Evolutionary conservation across 306 rosid genomes (phyloP).

Genomic region (Castanospermum australe): DNA sequence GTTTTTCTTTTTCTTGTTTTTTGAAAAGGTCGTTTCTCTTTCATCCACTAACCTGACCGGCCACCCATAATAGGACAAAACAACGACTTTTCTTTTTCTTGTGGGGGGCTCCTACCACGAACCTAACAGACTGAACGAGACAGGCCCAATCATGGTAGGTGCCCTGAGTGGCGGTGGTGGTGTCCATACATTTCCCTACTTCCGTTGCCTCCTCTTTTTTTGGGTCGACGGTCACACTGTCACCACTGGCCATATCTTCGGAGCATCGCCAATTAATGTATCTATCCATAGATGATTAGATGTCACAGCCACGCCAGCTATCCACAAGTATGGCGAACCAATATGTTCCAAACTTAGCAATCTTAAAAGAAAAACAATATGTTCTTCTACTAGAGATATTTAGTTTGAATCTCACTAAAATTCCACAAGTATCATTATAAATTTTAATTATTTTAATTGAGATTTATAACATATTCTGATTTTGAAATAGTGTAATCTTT

Average conservation of each 20-base stretch:
- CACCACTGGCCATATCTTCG: background rate
- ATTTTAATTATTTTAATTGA: too few species aligned
- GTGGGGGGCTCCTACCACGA: background rate
- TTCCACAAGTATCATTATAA: too few species aligned
- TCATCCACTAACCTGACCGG: too few species aligned
- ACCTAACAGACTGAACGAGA: background rate
- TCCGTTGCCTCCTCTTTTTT: background rate
- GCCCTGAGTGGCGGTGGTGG: background rate
- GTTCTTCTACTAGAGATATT: too few species aligned
- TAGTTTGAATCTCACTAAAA: too few species aligned
- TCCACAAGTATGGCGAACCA: background rate
- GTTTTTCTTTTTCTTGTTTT: too few species aligned
- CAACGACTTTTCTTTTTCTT: background rate
- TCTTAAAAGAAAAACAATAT: background rate
- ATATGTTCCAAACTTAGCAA: background rate
- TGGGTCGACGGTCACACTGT: background rate
- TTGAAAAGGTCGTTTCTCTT: too few species aligned
- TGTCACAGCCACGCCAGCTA: background rate
- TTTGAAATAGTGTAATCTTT: too few species aligned
- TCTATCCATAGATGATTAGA: background rate
- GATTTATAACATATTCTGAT: too few species aligned
- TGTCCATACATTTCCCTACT: background rate
- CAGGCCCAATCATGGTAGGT: background rate
- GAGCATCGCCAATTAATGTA: background rate
- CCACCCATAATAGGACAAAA: too few species aligned